Evolutionary conservation across 139 green algal species (phyloP), one percentile per base, ranked within the genome.

Genomic region (Nannochloris sp.): DNA sequence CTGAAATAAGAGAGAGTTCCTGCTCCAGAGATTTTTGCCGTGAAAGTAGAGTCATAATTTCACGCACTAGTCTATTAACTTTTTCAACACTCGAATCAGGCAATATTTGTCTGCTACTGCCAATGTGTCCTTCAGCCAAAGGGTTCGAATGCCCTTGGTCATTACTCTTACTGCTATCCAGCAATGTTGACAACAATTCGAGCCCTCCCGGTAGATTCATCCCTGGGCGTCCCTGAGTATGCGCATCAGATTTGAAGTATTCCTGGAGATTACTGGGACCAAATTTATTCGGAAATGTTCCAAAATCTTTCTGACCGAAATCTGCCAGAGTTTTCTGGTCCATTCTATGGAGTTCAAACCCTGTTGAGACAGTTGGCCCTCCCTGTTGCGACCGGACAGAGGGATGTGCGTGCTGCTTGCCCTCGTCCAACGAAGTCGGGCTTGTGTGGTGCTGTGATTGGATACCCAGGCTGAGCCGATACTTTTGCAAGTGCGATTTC

Each of bases 401-500:
- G 8, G 34, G 34, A 40, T 40, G 9, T 14, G 34, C 34, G 9
- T 40, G 8, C 34, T 40, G 34, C 9, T 40, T 40, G 34, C 9
- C 34, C 2, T 40, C 34, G 8, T 40, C 34, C 34, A 40, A 40
- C 8, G 34, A 12, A 40, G 8, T 40, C 9, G 34, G 34, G 34
- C 34, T 40, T 40, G 34, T 40, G 6, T 40, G 34, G 9, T 53
- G 46, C 16, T 53, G 16, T 53, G 46, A 53, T 53, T n/a, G 18
- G 5, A 53, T 19, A 19, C 46, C 46, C 16, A 64, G 58, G 43
- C 46, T 53, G 46, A 53, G 46, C 46, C 88, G 72, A 67, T 94
- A 95, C 72, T 96, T 96, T 51, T 96, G 88, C 44, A 91, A 58
- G 60, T 92, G 85, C 64, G 73, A 87, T 71, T 96, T 96, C 61